These are phyloP conservation scores for Trichoderma cornu-damae DNA, from an alignment of 2,329 filamentous ascomycete genomes.

Conservation along the genomic window DNA sequence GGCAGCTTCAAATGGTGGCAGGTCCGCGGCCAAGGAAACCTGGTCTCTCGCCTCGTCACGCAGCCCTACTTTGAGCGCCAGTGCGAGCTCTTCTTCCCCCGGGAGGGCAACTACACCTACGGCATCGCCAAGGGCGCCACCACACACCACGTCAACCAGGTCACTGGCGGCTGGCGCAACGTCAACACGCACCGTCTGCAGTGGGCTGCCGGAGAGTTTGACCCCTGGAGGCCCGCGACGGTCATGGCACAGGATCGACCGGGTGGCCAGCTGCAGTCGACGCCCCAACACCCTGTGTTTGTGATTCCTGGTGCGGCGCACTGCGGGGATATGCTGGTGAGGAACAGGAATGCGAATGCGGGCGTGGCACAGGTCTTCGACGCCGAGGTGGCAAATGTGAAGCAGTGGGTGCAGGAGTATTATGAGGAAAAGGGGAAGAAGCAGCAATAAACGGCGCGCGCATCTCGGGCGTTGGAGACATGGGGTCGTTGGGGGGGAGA, in stretches of 20 bases:
- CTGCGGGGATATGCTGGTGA: conserved; percentile 48
- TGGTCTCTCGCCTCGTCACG: conserved; percentile 49
- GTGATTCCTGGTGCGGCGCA: conserved; percentile 51
- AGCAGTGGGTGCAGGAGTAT: conserved; percentile 50
- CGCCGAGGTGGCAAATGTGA: conserved; percentile 44
- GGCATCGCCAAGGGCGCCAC: conserved; percentile 43
- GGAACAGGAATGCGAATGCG: conserved; percentile 42
- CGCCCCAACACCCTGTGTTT: conserved; percentile 43
- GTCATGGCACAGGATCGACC: conserved; percentile 50
- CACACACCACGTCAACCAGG: conserved; percentile 44
- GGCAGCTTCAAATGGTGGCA: conserved; percentile 24
- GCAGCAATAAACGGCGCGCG: neutral
- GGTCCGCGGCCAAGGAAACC: conserved; percentile 43
- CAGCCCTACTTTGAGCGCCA: conserved; percentile 51
- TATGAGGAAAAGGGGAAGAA: conserved; percentile 25
- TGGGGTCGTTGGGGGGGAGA: no score
- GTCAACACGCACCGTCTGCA: conserved; percentile 50
- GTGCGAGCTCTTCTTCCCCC: conserved; percentile 52
- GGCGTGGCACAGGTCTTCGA: conserved; percentile 27
- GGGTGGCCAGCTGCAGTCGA: conserved; percentile 48
- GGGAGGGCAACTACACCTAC: conserved; percentile 43
- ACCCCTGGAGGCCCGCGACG: conserved; percentile 54
- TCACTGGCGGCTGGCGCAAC: conserved; percentile 51
- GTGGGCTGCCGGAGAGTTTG: conserved; percentile 54
- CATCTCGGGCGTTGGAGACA: neutral